Percentiles rank a stretch among this genome's conserved stretches.
Conservation (phyloP, 2,329 filamentous ascomycete species). For the Grosmannia clavigera region DNA sequence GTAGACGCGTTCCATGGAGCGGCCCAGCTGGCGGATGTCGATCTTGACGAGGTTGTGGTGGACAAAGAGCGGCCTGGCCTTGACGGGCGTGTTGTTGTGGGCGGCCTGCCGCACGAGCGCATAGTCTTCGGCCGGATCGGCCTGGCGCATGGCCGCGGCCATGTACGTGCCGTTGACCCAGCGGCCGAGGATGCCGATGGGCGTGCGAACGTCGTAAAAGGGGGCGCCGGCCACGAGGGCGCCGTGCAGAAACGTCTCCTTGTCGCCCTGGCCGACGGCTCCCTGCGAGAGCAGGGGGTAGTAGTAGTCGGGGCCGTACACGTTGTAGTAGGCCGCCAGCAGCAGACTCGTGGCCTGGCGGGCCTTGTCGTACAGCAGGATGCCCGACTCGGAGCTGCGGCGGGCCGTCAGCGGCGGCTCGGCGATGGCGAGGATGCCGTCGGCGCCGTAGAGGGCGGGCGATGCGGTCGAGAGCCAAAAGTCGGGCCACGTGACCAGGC, state of each 20-base stretch:
- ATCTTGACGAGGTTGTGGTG: constrained; percentile 26
- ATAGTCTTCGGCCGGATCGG: constrained; percentile 20
- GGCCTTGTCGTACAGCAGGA: constrained; percentile 34
- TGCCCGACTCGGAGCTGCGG: constrained; percentile 32
- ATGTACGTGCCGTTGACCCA: constrained; percentile 16
- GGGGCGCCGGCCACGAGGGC: constrained; percentile 27
- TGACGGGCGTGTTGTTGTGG: not conserved
- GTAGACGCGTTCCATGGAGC: constrained; percentile 11
- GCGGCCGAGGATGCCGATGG: constrained; percentile 20
- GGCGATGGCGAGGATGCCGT: constrained; percentile 22
- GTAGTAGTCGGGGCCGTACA: constrained; percentile 37
- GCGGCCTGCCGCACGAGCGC: constrained; percentile 3
- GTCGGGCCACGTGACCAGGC: constrained; percentile 46
- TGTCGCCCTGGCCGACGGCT: constrained; percentile 30
- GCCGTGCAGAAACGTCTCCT: constrained; percentile 34
- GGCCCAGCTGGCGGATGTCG: constrained; percentile 18
- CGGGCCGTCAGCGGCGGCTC: constrained; percentile 20
- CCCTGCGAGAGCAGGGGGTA: constrained; percentile 34
- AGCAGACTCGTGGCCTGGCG: constrained; percentile 32
- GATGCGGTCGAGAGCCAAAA: constrained; percentile 33
- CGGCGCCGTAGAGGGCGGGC: constrained; percentile 24
- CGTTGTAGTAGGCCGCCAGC: constrained; percentile 42
- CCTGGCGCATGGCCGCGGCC: constrained; percentile 18
- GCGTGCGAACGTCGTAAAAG: constrained; percentile 26
- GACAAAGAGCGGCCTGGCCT: constrained; percentile 20